Evolutionary conservation across 345 rosid species (phyloP).

Genomic region (Eucalyptus pauciflora): DNA sequence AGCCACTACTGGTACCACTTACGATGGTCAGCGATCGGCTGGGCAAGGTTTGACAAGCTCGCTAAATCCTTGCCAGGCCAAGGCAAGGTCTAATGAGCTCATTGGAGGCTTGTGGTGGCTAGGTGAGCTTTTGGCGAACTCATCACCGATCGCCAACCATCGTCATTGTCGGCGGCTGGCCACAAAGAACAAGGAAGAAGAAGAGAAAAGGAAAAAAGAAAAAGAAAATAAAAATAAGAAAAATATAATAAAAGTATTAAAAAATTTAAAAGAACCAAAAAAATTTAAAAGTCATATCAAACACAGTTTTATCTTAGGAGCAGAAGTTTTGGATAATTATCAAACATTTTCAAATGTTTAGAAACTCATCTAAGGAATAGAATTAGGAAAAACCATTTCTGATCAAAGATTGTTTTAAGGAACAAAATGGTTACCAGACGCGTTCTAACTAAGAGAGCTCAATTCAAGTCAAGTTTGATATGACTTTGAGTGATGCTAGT

Average conservation of each 20-base stretch:
- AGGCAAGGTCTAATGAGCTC: too few species aligned
- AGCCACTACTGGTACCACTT: fast-evolving
- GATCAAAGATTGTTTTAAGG: too few species aligned
- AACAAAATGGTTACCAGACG: fast-evolving
- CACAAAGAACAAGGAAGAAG: too few species aligned
- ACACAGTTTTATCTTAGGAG: fast-evolving
- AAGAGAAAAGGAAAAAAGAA: too few species aligned
- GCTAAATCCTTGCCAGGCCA: fast-evolving
- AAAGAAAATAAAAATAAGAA: too few species aligned
- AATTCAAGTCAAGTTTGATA: neutral
- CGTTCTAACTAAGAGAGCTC: neutral
- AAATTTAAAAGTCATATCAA: too few species aligned
- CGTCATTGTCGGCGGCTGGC: fast-evolving
- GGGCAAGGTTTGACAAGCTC: fast-evolving
- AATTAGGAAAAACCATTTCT: too few species aligned
- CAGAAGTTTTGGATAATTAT: fast-evolving
- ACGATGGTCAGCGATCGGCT: fast-evolving
- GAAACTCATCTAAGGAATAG: fast-evolving
- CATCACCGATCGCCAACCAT: fast-evolving
- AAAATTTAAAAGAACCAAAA: too few species aligned
- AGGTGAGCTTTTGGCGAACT: fast-evolving
- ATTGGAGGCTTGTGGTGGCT: fast-evolving
- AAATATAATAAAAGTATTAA: too few species aligned
- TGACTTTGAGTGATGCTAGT: neutral
- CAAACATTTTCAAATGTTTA: too few species aligned